These are phyloP conservation scores for Cyclocybe aegerita DNA, from an alignment of 768 basidiomycete genomes.

Conservation along the genomic window DNA sequence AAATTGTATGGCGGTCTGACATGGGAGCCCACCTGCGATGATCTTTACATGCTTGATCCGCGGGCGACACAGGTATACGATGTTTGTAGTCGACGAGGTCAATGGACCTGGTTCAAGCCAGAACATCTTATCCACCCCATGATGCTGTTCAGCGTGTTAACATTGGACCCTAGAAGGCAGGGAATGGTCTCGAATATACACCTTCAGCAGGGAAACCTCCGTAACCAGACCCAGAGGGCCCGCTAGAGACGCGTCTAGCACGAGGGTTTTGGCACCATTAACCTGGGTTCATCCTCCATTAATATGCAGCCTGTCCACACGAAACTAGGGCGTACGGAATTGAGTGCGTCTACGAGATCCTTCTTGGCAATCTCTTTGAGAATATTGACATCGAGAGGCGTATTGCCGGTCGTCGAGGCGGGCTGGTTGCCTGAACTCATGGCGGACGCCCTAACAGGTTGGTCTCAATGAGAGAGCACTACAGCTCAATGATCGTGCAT, in stretches of 20 bases:
- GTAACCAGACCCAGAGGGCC: constrained; percentile 95
- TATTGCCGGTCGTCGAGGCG: constrained; percentile 26
- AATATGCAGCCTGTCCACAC: constrained; percentile 7
- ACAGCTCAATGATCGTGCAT: too few relatives aligned
- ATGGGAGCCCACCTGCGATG: constrained; percentile 73
- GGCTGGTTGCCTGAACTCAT: constrained; percentile 38
- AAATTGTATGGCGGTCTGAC: constrained; percentile 9
- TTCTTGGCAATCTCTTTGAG: constrained; percentile 80
- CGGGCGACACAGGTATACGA: constrained; percentile 92
- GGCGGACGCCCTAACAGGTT: neutral
- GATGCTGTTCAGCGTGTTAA: constrained; percentile 58
- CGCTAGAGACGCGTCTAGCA: constrained; percentile 84
- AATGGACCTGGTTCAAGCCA: constrained; percentile 94
- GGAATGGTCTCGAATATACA: constrained; percentile 24
- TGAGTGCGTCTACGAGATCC: constrained; percentile 81
- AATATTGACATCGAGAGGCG: constrained; percentile 56
- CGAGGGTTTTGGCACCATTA: constrained; percentile 93
- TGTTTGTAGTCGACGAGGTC: constrained; percentile 78
- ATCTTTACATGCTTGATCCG: constrained; percentile 82
- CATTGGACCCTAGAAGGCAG: neutral
- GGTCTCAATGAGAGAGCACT: too few relatives aligned
- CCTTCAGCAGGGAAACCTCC: constrained; percentile 91
- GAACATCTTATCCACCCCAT: constrained; percentile 99
- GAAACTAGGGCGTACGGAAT: constrained; percentile 53
- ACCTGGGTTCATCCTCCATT: constrained; percentile 46